These are phyloP conservation scores for Candida pseudofarinosa DNA, from an alignment of 805 yeast species.

Conservation along the genomic window DNA sequence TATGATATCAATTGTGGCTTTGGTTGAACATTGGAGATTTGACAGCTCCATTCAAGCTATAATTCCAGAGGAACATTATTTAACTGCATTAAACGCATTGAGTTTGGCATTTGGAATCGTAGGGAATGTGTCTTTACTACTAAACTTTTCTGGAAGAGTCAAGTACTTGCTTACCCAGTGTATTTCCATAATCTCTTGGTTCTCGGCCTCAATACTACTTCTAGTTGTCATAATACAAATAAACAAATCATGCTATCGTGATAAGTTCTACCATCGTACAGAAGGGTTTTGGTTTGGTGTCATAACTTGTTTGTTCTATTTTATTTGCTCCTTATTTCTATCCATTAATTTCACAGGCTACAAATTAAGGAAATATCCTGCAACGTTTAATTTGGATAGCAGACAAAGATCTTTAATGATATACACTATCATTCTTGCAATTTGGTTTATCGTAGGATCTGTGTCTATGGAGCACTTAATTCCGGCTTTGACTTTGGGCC, in stretches of 20 bases:
- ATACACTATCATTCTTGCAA: slow-evolving; percentile 58
- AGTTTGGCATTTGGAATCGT: slow-evolving; percentile 61
- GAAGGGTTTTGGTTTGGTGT: slow-evolving; percentile 82
- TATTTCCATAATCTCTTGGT: slow-evolving; percentile 62
- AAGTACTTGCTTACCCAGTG: slow-evolving; percentile 59
- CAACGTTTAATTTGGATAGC: slow-evolving; percentile 60
- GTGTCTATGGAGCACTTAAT: slow-evolving; percentile 37
- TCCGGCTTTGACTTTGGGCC: slow-evolving; percentile 45
- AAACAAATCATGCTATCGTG: slow-evolving; percentile 14
- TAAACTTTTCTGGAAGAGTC: slow-evolving; percentile 62
- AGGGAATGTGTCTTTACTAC: slow-evolving; percentile 64
- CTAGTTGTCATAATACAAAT: slow-evolving; percentile 44
- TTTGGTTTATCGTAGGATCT: slow-evolving; percentile 74
- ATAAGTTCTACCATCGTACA: slow-evolving; percentile 22
- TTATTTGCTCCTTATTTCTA: slow-evolving; percentile 50
- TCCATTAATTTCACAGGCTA: slow-evolving; percentile 62
- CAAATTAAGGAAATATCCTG: slow-evolving; percentile 52
- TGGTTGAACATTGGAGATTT: slow-evolving; percentile 64
- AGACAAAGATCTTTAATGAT: slow-evolving; percentile 72
- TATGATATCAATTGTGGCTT: slow-evolving; percentile 66
- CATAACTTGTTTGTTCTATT: slow-evolving; percentile 60
- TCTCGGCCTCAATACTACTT: slow-evolving; percentile 52
- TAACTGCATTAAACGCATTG: slow-evolving; percentile 55
- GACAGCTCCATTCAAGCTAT: slow-evolving; percentile 18
- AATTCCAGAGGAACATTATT: slow-evolving; percentile 36